phyloP scores from a whole-genome alignment of 2,329 filamentous ascomycete species.

The Aspergillus sp. region DNA sequence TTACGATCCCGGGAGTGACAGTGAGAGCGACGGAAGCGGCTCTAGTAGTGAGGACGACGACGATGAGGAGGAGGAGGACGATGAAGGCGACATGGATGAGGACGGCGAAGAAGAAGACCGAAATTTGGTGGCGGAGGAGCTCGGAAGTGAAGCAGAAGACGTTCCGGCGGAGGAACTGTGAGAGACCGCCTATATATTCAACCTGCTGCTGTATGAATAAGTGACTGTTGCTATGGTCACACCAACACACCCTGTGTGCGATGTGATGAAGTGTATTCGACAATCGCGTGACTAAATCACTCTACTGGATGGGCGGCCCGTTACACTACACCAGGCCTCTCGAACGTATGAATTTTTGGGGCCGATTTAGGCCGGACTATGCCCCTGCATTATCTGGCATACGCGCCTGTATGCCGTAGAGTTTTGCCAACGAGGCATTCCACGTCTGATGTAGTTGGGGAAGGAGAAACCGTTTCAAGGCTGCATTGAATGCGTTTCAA shows the following conservation, averaged over 20 bases:
- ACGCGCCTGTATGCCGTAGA: slow-evolving; percentile 4
- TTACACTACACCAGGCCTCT: background rate
- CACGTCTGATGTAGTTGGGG: slow-evolving; percentile 1
- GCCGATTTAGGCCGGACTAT: background rate
- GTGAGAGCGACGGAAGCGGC: slow-evolving; percentile 51
- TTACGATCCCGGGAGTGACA: slow-evolving; percentile 54
- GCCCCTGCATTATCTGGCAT: slow-evolving; percentile 4
- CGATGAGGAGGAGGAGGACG: slow-evolving; percentile 29
- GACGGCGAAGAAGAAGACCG: slow-evolving; percentile 33
- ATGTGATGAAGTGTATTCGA: background rate
- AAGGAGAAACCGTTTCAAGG: slow-evolving; percentile 10
- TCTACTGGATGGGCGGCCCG: background rate
- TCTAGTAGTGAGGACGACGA: slow-evolving; percentile 46
- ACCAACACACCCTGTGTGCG: background rate
- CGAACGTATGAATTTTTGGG: background rate
- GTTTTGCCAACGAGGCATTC: background rate
- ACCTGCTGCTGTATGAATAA: slow-evolving; percentile 6
- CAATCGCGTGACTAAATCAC: background rate
- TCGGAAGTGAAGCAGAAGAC: slow-evolving; percentile 49
- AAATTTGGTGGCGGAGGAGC: slow-evolving; percentile 44
- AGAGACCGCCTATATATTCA: slow-evolving; percentile 8
- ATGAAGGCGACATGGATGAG: slow-evolving; percentile 31
- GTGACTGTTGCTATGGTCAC: background rate
- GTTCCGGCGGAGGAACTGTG: slow-evolving; percentile 33
- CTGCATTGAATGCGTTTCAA: slow-evolving; percentile 11